A percentile compares a stretch with the other conserved stretches of the same genome.
Conservation (phyloP, 495 filamentous ascomycete genomes). For the Astrocystis sublimbata region DNA sequence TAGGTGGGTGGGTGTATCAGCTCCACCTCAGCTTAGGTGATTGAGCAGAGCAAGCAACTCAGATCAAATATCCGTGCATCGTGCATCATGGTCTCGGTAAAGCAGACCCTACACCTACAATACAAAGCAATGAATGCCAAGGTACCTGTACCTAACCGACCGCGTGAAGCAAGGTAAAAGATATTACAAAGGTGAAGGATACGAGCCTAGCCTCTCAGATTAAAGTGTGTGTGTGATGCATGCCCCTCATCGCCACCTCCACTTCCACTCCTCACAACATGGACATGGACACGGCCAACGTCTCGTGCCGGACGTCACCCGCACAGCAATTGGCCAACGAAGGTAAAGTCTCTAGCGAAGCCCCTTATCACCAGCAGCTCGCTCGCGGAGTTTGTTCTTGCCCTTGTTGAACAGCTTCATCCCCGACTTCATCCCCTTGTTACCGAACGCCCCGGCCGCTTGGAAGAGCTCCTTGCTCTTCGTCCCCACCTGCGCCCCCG, state of each 20-base stretch:
- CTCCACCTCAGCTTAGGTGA: no score
- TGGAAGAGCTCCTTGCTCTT: constrained; percentile 86
- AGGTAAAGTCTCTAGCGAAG: constrained; percentile 51
- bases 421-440: constrained; percentile 60
- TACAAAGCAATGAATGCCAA: no score
- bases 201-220: no score
- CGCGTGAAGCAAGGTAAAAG: no score
- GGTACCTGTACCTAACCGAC: no score
- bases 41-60: no score
- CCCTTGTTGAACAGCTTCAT: constrained; percentile 88
- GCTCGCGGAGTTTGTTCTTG: constrained; percentile 69
- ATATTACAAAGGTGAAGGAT: no score
- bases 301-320: neutral
- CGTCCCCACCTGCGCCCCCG: constrained; percentile 58
- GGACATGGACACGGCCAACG: neutral
- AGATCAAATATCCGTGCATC: no score
- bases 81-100: no score
- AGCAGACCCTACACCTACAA: no score
- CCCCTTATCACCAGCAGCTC: constrained; percentile 75
- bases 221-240: no score
- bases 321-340: neutral
- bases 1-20: no score
- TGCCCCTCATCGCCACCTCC: neutral
- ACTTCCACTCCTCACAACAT: constrained; percentile 4
- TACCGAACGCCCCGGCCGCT: constrained; percentile 59